These are phyloP conservation scores for Trichoderma asperelloides DNA, from an alignment of 495 filamentous ascomycete species.

Conservation along the genomic window DNA sequence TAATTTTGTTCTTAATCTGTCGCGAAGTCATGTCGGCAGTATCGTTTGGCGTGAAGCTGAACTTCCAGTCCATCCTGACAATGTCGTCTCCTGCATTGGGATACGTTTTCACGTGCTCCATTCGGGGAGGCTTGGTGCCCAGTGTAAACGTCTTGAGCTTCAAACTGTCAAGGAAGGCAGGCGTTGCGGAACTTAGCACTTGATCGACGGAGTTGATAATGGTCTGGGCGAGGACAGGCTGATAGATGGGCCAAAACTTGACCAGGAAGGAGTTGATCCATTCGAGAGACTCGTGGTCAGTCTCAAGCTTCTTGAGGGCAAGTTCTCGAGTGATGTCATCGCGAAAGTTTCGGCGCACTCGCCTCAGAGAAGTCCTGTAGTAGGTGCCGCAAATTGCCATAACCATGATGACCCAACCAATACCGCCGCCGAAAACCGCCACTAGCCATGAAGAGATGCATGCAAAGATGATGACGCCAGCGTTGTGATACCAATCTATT, in stretches of 20 bases:
- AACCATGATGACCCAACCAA: slow-evolving; percentile 86
- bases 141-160: slow-evolving; percentile 85
- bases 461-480: slow-evolving; percentile 83
- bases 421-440: slow-evolving; percentile 78
- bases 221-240: slow-evolving; percentile 82
- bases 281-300: slow-evolving; percentile 86
- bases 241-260: slow-evolving; percentile 99
- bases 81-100: slow-evolving; percentile 91
- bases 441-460: slow-evolving; percentile 86
- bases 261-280: slow-evolving; percentile 99
- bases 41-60: slow-evolving; percentile 97
- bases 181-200: slow-evolving; percentile 83
- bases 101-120: slow-evolving; percentile 98
- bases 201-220: slow-evolving; percentile 92
- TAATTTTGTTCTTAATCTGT: slow-evolving; percentile 88
- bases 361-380: slow-evolving; percentile 89
- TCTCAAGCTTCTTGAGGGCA: slow-evolving; percentile 80
- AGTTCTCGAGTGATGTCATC: slow-evolving; percentile 93
- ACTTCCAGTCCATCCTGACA: slow-evolving; percentile 99
- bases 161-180: slow-evolving; percentile 86
- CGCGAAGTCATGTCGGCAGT: slow-evolving; percentile 79
- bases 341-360: slow-evolving; percentile 89
- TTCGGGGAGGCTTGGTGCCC: slow-evolving; percentile 85
- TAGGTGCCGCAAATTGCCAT: slow-evolving; percentile 91
- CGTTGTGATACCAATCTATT: slow-evolving; percentile 97